These are phyloP conservation scores for Lasiosphaeriaceae sp. DNA, from an alignment of 495 filamentous ascomycete genomes.

Conservation along the genomic window DNA sequence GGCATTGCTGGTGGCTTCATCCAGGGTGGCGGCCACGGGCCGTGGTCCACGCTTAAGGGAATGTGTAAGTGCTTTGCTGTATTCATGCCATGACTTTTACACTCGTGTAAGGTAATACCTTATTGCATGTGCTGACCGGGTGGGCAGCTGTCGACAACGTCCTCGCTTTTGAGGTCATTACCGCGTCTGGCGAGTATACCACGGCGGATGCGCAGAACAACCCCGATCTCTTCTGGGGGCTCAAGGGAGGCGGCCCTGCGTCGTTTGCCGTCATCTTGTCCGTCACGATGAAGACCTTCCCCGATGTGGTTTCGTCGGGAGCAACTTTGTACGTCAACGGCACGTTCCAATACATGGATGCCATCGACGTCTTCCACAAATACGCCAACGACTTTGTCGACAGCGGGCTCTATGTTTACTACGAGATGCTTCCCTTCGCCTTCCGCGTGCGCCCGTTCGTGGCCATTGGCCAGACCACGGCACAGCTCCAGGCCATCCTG, in stretches of 20 bases:
- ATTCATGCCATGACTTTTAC: constrained; percentile 38
- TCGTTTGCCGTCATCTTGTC: constrained; percentile 55
- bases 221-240: constrained; percentile 54
- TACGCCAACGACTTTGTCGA: constrained; percentile 39
- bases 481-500: constrained; percentile 27
- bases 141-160: constrained; percentile 52
- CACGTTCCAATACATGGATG: constrained; percentile 40
- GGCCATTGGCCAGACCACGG: constrained; percentile 26
- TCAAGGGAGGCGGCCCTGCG: constrained; percentile 52
- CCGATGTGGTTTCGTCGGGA: constrained; percentile 25
- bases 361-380: constrained; percentile 41
- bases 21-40: constrained; percentile 61
- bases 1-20: constrained; percentile 49
- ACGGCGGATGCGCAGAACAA: constrained; percentile 47
- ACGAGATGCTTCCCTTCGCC: constrained; percentile 23
- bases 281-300: constrained; percentile 44
- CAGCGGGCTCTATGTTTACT: constrained; percentile 43
- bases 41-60: constrained; percentile 53
- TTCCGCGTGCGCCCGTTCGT: constrained; percentile 33
- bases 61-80: constrained; percentile 38
- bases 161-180: constrained; percentile 50
- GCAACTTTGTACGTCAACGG: constrained; percentile 30
- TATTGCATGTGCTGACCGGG: too few species aligned
- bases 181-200: constrained; percentile 47
- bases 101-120: too few species aligned